A percentile compares a stretch with the other conserved stretches of the same genome.
phyloP scores from a whole-genome alignment of 1,284 basidiomycete genomes.

The Termitomyces sp. region DNA sequence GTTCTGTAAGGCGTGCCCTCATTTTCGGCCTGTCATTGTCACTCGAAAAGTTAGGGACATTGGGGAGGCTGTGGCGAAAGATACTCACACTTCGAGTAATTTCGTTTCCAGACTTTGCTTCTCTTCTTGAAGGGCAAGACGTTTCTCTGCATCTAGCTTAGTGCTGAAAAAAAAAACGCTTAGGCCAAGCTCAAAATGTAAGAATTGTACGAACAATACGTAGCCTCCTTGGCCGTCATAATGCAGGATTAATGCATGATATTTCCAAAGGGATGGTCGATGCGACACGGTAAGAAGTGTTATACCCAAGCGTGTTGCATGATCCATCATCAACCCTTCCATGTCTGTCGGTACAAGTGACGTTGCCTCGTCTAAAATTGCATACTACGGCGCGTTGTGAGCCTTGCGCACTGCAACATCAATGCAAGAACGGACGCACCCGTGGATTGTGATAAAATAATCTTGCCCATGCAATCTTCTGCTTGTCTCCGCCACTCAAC shows the following conservation, averaged over 20 bases:
- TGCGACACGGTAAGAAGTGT: conserved; percentile 91
- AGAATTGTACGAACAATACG: conserved; percentile 61
- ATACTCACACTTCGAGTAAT: conserved; percentile 70
- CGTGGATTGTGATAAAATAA: conserved; percentile 95
- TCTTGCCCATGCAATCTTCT: conserved; percentile 95
- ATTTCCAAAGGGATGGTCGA: conserved; percentile 91
- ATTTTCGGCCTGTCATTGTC: conserved; percentile 64
- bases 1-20: conserved; percentile 69
- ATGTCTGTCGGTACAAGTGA: conserved; percentile 90
- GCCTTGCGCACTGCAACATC: not conserved
- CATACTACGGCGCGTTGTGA: conserved; percentile 56
- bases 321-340: conserved; percentile 94
- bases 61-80: conserved; percentile 10
- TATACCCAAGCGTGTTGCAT: conserved; percentile 83
- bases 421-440: conserved; percentile 33
- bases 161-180: conserved; percentile 45
- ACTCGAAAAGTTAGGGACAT: conserved; percentile 13
- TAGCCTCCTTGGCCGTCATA: conserved; percentile 83
- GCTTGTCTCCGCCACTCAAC: conserved; percentile 83
- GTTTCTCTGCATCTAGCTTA: conserved; percentile 86
- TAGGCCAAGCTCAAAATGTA: conserved; percentile 5
- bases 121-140: conserved; percentile 91
- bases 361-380: conserved; percentile 95
- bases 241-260: conserved; percentile 89
- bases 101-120: conserved; percentile 82